Percentiles rank a stretch among this genome's conserved stretches.
phyloP scores from a whole-genome alignment of 192 early-diverging fungal species.

The Entomortierella lignicola region DNA sequence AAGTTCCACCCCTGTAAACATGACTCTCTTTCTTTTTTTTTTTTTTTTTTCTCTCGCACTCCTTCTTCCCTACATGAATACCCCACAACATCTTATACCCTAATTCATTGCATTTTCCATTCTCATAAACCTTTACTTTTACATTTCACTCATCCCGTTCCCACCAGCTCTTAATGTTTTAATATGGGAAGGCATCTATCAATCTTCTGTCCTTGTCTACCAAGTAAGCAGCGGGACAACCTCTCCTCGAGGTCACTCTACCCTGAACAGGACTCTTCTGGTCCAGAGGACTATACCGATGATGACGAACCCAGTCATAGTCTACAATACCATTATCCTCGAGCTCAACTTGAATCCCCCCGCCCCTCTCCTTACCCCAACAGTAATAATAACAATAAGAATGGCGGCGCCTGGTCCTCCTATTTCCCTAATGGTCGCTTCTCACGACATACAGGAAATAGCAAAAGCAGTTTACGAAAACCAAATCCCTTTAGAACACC shows the following conservation, averaged over 20 bases:
- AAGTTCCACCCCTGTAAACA: no score
- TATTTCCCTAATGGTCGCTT: constrained; percentile 31
- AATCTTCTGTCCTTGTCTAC: constrained; percentile 35
- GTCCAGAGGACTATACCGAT: constrained; percentile 36
- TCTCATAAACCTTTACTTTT: neutral
- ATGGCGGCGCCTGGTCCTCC: constrained; percentile 27
- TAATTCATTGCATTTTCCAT: neutral
- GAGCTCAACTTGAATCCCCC: neutral
- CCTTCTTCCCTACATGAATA: no score
- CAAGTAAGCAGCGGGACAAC: constrained; percentile 48
- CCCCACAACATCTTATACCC: no score
- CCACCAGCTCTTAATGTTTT: no score
- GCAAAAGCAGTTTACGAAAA: constrained; percentile 7
- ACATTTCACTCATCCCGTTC: no score
- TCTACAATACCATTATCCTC: neutral
- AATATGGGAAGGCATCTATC: constrained; percentile 25
- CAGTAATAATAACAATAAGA: constrained; percentile 1
- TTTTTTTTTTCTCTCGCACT: no score
- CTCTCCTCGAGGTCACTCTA: constrained; percentile 39
- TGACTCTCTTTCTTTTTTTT: no score
- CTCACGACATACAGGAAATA: neutral
- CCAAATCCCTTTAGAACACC: constrained; percentile 22
- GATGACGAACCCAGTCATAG: constrained; percentile 15
- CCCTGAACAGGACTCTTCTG: constrained; percentile 35
- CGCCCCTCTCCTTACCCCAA: neutral